phyloP scores from a whole-genome alignment of 129 eudicot species.

The Lactuca saligna region DNA sequence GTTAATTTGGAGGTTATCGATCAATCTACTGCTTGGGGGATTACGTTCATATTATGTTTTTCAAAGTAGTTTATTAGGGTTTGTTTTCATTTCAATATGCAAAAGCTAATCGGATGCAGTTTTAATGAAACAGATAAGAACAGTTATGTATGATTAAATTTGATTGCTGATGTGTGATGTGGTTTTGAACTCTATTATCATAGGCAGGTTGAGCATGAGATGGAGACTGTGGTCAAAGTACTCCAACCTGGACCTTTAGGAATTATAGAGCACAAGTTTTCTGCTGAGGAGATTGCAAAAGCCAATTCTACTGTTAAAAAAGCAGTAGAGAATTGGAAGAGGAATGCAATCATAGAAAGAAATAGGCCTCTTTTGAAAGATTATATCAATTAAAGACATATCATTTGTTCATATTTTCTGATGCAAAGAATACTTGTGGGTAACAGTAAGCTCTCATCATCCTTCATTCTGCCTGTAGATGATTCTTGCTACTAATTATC shows the following conservation, averaged over 20 bases:
- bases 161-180: neutral
- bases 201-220: conserved; percentile 86
- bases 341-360: conserved; percentile 62
- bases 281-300: conserved; percentile 61
- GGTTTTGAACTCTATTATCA: neutral
- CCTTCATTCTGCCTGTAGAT: conserved; percentile 18
- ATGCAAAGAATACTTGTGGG: conserved; percentile 11
- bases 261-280: conserved; percentile 79
- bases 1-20: neutral
- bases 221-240: conserved; percentile 81
- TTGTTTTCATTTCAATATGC: neutral
- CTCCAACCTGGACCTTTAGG: conserved; percentile 96
- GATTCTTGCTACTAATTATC: conserved; percentile 19
- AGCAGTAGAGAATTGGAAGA: conserved; percentile 81
- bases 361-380: conserved; percentile 63
- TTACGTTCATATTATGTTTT: neutral
- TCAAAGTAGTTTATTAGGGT: neutral
- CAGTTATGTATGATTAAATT: neutral
- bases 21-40: neutral
- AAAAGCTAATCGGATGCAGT: neutral
- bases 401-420: conserved; percentile 15
- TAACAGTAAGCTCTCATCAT: conserved; percentile 22
- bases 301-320: conserved; percentile 63
- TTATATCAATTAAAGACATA: conserved; percentile 37
- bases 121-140: neutral